phyloP scores from a whole-genome alignment of 2,329 filamentous ascomycete genomes.

The Aspergillus neotritici region DNA sequence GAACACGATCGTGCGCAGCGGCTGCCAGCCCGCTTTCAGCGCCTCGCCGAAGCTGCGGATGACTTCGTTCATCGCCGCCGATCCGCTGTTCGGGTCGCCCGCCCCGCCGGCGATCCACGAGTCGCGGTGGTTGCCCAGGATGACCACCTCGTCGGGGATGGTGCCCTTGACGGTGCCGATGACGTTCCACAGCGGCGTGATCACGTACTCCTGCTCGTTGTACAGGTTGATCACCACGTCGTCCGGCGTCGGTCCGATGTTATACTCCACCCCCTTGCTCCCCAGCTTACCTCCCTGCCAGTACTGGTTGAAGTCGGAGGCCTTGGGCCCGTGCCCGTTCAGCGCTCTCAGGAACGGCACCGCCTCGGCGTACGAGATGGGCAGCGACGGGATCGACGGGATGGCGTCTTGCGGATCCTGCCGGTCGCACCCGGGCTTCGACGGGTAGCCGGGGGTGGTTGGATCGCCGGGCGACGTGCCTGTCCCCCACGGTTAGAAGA shows the following conservation, averaged over 20 bases:
- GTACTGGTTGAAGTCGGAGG: constrained; percentile 63
- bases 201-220: constrained; percentile 77
- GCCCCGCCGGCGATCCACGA: constrained; percentile 85
- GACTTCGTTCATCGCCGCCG: constrained; percentile 71
- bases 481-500: constrained; percentile 20
- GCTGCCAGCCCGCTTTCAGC: constrained; percentile 69
- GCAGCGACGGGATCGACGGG: constrained; percentile 82
- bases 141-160: constrained; percentile 74
- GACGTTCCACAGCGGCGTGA: constrained; percentile 80
- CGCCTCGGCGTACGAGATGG: constrained; percentile 82
- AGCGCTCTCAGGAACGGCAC: constrained; percentile 82
- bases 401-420: constrained; percentile 63
- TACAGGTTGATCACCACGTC: constrained; percentile 64
- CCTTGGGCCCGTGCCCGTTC: constrained; percentile 79
- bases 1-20: constrained; percentile 84
- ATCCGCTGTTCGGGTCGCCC: constrained; percentile 76
- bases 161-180: constrained; percentile 89
- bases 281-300: constrained; percentile 70
- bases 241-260: constrained; percentile 75
- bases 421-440: constrained; percentile 79
- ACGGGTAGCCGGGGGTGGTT: constrained; percentile 89
- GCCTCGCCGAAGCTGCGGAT: constrained; percentile 69
- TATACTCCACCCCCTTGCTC: constrained; percentile 79
- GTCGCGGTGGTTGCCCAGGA: constrained; percentile 89
- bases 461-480: constrained; percentile 64